Conservation (phyloP, 2,329 filamentous ascomycete species). For the Calonectria pauciramosa region DNA sequence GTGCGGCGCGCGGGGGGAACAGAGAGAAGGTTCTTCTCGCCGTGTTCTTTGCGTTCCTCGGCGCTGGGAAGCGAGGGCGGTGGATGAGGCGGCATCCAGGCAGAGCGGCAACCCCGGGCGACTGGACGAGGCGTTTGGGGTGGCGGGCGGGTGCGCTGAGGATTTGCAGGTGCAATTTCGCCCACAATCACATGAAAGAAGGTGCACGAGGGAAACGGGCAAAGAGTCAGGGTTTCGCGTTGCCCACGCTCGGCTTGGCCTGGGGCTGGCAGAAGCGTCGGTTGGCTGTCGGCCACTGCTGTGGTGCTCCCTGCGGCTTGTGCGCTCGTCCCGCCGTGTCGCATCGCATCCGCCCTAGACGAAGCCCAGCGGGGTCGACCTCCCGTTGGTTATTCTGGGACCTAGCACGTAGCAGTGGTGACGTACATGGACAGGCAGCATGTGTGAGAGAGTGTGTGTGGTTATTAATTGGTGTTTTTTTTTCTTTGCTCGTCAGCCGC, state of each 20-base stretch:
- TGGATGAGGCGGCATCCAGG: background rate
- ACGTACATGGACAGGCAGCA: constrained; percentile 4
- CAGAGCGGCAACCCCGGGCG: constrained; percentile 10
- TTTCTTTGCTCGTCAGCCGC: constrained; percentile 5
- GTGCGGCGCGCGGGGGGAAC: background rate
- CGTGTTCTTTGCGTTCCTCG: constrained; percentile 1
- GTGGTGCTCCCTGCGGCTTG: constrained; percentile 1
- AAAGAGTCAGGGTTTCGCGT: constrained; percentile 6
- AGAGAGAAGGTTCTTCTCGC: background rate
- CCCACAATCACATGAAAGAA: constrained; percentile 29
- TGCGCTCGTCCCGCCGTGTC: constrained; percentile 13
- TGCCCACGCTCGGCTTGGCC: constrained; percentile 15
- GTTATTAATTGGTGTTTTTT: constrained; percentile 7
- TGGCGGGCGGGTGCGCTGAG: constrained; percentile 17
- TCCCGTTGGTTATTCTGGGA: constrained; percentile 21
- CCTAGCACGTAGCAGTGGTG: background rate
- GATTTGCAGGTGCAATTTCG: constrained; percentile 13
- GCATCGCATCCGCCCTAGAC: constrained; percentile 24
- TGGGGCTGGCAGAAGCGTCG: constrained; percentile 5
- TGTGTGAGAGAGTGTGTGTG: constrained; percentile 9
- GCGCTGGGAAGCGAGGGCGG: background rate
- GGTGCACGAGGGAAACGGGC: background rate
- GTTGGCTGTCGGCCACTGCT: constrained; percentile 12
- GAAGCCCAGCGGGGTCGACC: constrained; percentile 6
- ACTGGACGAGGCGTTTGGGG: constrained; percentile 7